Evolutionary conservation across 148 eudicot genomes (phyloP), one percentile per base, ranked within the genome.

Genomic region (Vaccinium corymbosum): DNA sequence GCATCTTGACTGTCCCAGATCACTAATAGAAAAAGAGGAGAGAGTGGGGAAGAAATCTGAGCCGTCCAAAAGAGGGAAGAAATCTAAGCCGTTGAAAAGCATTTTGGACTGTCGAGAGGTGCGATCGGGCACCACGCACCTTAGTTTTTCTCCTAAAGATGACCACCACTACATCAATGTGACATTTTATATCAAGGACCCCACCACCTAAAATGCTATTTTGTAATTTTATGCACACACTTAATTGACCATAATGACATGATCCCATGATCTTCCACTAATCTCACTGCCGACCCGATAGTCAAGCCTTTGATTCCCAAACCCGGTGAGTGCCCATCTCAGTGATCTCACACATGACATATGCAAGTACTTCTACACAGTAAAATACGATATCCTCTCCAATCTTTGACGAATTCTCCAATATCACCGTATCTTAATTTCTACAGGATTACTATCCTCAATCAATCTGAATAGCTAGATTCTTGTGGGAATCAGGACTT

Each of bases 401-500:
- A 7, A 8, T 61, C 13, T n/a, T 61, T 61, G 11, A 7, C n/a
- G 20, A 59, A 20, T 64, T 64, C 32, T 64, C 71, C 71, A 64
- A 64, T 22, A 64, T 62, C 68, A 62, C 11, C 68, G 12, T n/a
- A 62, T 62, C 10, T 4, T 64, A 29, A 64, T 64, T 64, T 22
- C 71, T 29, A 8, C 15, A 11, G 14, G 71, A 22, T 8, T 62
- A 22, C 5, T 10, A 64, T 64, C 71, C 32, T 64, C 71, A 64
- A 22, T 64, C 70, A 62, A 62, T 62, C 70, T 62, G 70, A 62
- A 62, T 62, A 27, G 70, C 66, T n/a, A 62, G 70, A 62, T 61
- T 61, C 68, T 11, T 2, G 25, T 2, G 71, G 71, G 14, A 10
- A 64, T 22, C 5, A 25, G 11, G 9, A n/a, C 22, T 22, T 22